phyloP scores from a whole-genome alignment of 1,139 yeast genomes.

The Lodderomyces parapsilosis region DNA sequence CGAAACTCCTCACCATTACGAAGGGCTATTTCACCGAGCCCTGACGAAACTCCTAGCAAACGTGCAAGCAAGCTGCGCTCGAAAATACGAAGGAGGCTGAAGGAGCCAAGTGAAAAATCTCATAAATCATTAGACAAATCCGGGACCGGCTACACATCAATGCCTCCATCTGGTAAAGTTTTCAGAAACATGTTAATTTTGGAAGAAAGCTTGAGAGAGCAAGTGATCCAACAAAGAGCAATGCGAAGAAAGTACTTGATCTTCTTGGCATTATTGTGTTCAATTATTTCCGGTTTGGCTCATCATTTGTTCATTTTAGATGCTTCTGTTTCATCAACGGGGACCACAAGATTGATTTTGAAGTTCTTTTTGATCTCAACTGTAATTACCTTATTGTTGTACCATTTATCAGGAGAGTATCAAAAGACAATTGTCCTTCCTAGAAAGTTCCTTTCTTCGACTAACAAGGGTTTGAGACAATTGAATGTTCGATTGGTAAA shows the following conservation, averaged over 20 bases:
- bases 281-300: conserved; percentile 40
- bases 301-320: conserved; percentile 40
- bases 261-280: conserved; percentile 57
- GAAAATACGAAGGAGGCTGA: conserved; percentile 28
- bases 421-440: conserved; percentile 81
- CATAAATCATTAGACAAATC: conserved; percentile 26
- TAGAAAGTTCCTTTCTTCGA: conserved; percentile 68
- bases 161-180: conserved; percentile 67
- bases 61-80: conserved; percentile 15
- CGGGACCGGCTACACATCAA: conserved; percentile 42
- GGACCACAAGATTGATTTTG: conserved; percentile 44
- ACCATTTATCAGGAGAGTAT: conserved; percentile 88
- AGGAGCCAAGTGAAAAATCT: conserved; percentile 32
- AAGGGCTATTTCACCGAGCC: background rate
- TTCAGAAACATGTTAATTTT: conserved; percentile 77
- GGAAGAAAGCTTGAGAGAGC: conserved; percentile 82
- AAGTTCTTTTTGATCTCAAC: conserved; percentile 69
- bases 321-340: conserved; percentile 19
- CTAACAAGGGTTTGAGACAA: conserved; percentile 86
- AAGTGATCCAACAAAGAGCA: conserved; percentile 68
- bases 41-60: conserved; percentile 4
- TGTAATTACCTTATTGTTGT: conserved; percentile 67
- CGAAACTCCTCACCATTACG: background rate
- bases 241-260: conserved; percentile 72
- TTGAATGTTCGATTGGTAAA: conserved; percentile 77